A percentile compares a stretch with the other conserved stretches of the same genome.
Conservation (phyloP, 345 rosid genomes). For the Tarenaya hassleriana region DNA sequence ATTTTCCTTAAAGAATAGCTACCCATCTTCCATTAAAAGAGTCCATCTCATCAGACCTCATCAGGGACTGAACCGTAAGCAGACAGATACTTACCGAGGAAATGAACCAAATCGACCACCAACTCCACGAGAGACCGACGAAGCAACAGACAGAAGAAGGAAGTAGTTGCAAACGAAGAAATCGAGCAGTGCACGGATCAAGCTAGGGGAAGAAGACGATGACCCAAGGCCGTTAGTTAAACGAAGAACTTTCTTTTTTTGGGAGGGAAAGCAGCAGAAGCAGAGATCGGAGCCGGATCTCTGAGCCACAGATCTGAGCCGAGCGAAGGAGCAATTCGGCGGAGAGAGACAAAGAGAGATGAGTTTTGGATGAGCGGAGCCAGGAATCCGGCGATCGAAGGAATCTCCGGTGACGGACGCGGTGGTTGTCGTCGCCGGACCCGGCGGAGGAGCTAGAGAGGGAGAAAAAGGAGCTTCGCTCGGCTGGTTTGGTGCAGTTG, state of each 20-base stretch:
- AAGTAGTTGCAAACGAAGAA: slow-evolving; percentile 6
- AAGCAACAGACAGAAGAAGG: background rate
- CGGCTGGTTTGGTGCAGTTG: slow-evolving; percentile 36
- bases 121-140: background rate
- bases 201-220: background rate
- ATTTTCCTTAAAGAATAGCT: background rate
- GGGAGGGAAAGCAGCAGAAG: slow-evolving; percentile 38
- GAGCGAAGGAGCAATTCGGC: slow-evolving; percentile 26
- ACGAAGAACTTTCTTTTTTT: slow-evolving; percentile 8
- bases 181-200: background rate
- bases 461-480: slow-evolving; percentile 24
- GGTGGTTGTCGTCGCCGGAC: slow-evolving; percentile 18
- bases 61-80: background rate
- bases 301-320: slow-evolving; percentile 61
- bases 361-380: slow-evolving; percentile 28
- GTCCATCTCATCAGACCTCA: too few species aligned
- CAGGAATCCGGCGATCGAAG: slow-evolving; percentile 11
- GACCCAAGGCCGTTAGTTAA: slow-evolving; percentile 21
- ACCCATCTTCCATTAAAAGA: background rate
- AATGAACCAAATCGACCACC: background rate
- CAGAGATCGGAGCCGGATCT: slow-evolving; percentile 40
- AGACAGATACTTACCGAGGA: background rate
- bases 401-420: slow-evolving; percentile 17
- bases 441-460: slow-evolving; percentile 16
- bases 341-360: slow-evolving; percentile 13